Evolutionary conservation across 176 grass and related monocot genomes (phyloP).

Genomic region (Oryza longistaminata): DNA sequence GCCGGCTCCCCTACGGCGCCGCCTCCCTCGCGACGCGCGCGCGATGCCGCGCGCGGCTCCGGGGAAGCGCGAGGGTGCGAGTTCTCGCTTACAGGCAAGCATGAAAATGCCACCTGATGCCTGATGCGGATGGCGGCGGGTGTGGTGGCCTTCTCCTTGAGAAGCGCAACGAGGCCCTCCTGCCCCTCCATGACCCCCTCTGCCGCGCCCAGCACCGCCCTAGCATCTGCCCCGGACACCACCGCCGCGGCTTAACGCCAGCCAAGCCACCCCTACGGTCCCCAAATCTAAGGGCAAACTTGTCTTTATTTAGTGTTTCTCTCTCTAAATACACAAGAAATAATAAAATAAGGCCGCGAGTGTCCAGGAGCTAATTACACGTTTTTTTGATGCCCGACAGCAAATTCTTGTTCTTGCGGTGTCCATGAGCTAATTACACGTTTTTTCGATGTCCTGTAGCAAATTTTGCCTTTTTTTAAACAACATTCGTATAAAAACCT

Average conservation of each 20-base stretch:
- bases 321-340: too few relatives aligned
- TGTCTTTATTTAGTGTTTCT: too few relatives aligned
- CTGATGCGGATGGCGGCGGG: slow-evolving; percentile 68
- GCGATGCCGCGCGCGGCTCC: slow-evolving; percentile 56
- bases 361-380: too few relatives aligned
- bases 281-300: too few relatives aligned
- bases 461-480: too few relatives aligned
- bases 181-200: slow-evolving; percentile 52
- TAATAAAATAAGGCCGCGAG: too few relatives aligned
- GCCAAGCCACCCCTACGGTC: too few relatives aligned
- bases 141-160: slow-evolving; percentile 59
- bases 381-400: too few relatives aligned
- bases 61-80: slow-evolving; percentile 35
- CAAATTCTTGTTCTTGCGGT: too few relatives aligned
- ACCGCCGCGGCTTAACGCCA: slow-evolving; percentile 7
- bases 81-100: slow-evolving; percentile 93
- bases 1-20: slow-evolving; percentile 46
- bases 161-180: slow-evolving; percentile 47
- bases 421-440: too few relatives aligned
- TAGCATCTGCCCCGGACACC: slow-evolving; percentile 51
- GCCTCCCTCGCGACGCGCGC: slow-evolving; percentile 41
- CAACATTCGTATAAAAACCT: too few relatives aligned
- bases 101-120: slow-evolving; percentile 68
- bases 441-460: too few relatives aligned
- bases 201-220: slow-evolving; percentile 45